phyloP scores from a whole-genome alignment of 768 basidiomycete genomes.

The Rhizopogon roseolus region DNA sequence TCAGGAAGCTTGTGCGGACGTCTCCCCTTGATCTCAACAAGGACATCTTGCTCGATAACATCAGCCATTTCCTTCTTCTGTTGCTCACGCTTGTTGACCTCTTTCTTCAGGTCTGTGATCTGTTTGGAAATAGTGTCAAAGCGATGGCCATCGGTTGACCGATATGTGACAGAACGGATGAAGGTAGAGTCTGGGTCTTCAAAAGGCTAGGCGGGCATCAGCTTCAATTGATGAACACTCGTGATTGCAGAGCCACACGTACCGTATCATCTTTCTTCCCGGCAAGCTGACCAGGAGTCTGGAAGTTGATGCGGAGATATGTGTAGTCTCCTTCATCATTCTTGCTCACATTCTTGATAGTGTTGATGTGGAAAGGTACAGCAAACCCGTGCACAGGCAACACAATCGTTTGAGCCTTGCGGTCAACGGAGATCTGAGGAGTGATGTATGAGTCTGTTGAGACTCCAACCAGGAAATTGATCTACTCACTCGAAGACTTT shows the following conservation, averaged over 20 bases:
- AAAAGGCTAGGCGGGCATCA: constrained; percentile 58
- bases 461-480: neutral
- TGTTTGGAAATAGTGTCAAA: constrained; percentile 87
- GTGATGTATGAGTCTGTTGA: neutral
- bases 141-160: constrained; percentile 83
- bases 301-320: constrained; percentile 94
- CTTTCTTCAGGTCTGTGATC: constrained; percentile 94
- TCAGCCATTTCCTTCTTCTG: constrained; percentile 99
- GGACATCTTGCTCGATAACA: constrained; percentile 89
- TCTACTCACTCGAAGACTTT: constrained; percentile 65
- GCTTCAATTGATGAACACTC: neutral
- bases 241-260: constrained; percentile 10
- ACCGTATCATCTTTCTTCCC: constrained; percentile 99
- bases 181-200: constrained; percentile 97
- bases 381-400: constrained; percentile 93
- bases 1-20: constrained; percentile 84
- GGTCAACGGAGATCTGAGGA: constrained; percentile 81
- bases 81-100: constrained; percentile 94
- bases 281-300: constrained; percentile 94
- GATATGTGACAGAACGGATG: constrained; percentile 91
- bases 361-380: constrained; percentile 97
- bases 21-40: constrained; percentile 85
- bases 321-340: constrained; percentile 95
- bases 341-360: constrained; percentile 97
- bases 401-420: constrained; percentile 84